These are phyloP conservation scores for Chloris gayana DNA, from an alignment of 176 grass and related monocot species.

Conservation along the genomic window DNA sequence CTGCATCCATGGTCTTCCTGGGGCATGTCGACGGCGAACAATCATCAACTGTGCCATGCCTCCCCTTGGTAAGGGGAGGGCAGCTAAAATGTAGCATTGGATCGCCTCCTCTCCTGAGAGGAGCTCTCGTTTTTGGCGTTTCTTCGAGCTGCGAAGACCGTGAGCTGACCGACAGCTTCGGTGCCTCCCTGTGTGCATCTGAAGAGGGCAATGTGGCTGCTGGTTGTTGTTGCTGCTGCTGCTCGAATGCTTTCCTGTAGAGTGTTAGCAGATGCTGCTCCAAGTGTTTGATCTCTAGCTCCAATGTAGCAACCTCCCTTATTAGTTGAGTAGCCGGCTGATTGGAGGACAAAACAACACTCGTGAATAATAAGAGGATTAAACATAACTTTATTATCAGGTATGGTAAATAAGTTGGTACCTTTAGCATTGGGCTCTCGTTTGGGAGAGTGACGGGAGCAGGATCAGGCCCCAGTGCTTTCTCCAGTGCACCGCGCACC, in stretches of 20 bases:
- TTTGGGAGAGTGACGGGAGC: constrained; percentile 46
- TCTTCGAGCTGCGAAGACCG: constrained; percentile 31
- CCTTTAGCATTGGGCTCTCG: constrained; percentile 69
- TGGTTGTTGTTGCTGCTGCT: constrained; percentile 36
- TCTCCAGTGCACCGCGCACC: constrained; percentile 77
- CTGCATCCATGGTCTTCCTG: constrained; percentile 42
- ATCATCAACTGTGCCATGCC: constrained; percentile 43
- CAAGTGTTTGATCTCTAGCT: constrained; percentile 91
- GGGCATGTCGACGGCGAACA: constrained; percentile 54
- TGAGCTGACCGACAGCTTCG: constrained; percentile 39
- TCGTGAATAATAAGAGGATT: constrained; percentile 2
- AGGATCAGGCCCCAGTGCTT: constrained; percentile 66
- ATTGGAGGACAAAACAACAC: not conserved
- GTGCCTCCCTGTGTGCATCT: not conserved
- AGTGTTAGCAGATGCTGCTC: constrained; percentile 85
- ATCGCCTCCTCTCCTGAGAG: constrained; percentile 24
- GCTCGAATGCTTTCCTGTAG: constrained; percentile 86
- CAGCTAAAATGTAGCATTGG: constrained; percentile 42
- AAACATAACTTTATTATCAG: not conserved
- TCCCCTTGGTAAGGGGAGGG: constrained; percentile 28
- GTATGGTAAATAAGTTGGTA: constrained; percentile 29
- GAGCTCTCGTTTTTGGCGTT: constrained; percentile 32
- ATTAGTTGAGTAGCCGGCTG: constrained; percentile 91
- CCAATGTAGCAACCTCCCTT: constrained; percentile 80
- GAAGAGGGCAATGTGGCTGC: constrained; percentile 40